Conservation (phyloP, 2,329 filamentous ascomycete species). For the Fusarium brevicatenulatum region DNA sequence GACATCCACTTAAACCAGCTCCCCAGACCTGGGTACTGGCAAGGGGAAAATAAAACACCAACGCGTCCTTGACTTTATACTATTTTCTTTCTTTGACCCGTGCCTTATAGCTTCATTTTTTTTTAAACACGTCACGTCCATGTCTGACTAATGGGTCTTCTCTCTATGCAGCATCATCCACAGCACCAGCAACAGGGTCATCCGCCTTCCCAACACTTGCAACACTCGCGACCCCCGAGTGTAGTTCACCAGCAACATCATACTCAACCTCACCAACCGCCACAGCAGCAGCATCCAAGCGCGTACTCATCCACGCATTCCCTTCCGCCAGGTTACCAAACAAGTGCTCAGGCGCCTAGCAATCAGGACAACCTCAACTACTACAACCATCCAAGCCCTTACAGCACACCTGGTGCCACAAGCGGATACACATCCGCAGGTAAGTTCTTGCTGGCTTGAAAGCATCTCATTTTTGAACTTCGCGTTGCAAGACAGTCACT, state of each 20-base stretch:
- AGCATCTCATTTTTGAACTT: not conserved
- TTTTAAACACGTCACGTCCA: conserved; percentile 43
- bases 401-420: conserved; percentile 82
- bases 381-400: conserved; percentile 81
- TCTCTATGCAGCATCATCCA: conserved; percentile 79
- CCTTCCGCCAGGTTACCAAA: conserved; percentile 73
- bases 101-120: conserved; percentile 48
- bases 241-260: conserved; percentile 80
- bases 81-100: conserved; percentile 50
- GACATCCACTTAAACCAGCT: conserved; percentile 51
- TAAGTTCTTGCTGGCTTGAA: conserved; percentile 58
- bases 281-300: conserved; percentile 70
- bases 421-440: conserved; percentile 89
- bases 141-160: conserved; percentile 67
- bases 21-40: conserved; percentile 59
- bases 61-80: conserved; percentile 56
- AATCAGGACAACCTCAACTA: conserved; percentile 76
- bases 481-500: conserved; percentile 27
- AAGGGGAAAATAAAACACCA: conserved; percentile 62
- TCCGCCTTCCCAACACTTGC: conserved; percentile 72
- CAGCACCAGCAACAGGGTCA: conserved; percentile 79
- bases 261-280: conserved; percentile 70
- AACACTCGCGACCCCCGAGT: conserved; percentile 77
- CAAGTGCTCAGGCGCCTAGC: conserved; percentile 69
- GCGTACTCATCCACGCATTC: conserved; percentile 76